Evolutionary conservation across 1,139 yeast species (phyloP).

Genomic region (Pneumocystis carinii): DNA sequence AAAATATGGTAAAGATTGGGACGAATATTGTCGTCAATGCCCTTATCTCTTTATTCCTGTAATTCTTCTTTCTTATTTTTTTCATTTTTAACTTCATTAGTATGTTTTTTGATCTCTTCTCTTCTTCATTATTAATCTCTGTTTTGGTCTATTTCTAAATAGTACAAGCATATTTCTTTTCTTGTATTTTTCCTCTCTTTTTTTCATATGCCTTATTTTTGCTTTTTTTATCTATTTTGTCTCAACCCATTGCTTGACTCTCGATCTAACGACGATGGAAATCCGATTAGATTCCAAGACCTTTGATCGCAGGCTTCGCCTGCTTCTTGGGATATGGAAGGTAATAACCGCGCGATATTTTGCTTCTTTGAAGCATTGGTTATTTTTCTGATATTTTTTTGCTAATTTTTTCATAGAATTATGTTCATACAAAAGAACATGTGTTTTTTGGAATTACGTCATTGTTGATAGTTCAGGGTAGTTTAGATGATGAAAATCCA

Average conservation of each 20-base stretch:
- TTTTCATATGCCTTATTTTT: not conserved
- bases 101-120: not conserved
- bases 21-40: constrained; percentile 65
- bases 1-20: constrained; percentile 94
- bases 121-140: not conserved
- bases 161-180: too few relatives aligned
- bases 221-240: not conserved
- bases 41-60: constrained; percentile 81
- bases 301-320: constrained; percentile 5
- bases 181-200: too few relatives aligned
- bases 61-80: not conserved
- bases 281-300: constrained; percentile 4
- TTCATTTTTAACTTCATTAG: not conserved
- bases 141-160: too few relatives aligned
- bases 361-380: not conserved
- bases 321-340: constrained; percentile 7
- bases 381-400: not conserved
- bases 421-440: constrained; percentile 1
- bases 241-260: not conserved
- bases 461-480: constrained; percentile 60
- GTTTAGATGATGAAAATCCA: constrained; percentile 74
- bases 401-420: not conserved
- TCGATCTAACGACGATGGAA: constrained; percentile 2
- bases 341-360: not conserved
- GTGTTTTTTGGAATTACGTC: constrained; percentile 39